These are phyloP conservation scores for Rhizoctonia solani DNA, from an alignment of 1,284 basidiomycete genomes.

Conservation along the genomic window DNA sequence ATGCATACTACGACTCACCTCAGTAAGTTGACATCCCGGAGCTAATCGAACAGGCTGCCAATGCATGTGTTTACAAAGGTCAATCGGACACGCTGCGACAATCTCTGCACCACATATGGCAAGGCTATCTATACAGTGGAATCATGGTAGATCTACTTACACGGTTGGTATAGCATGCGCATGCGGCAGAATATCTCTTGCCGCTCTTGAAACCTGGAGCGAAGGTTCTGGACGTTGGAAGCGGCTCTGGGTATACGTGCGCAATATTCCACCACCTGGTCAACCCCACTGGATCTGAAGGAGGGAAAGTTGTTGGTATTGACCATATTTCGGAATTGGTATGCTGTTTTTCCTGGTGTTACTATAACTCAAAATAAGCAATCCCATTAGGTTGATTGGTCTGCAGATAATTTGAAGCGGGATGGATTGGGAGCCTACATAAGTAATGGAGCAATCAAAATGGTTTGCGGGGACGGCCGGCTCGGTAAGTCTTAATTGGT, in stretches of 20 bases:
- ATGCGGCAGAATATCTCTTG: slow-evolving; percentile 74
- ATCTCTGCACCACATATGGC: slow-evolving; percentile 93
- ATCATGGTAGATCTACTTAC: slow-evolving; percentile 5
- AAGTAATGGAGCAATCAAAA: slow-evolving; percentile 50
- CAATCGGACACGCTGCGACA: slow-evolving; percentile 80
- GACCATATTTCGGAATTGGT: slow-evolving; percentile 84
- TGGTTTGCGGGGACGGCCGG: slow-evolving; percentile 82
- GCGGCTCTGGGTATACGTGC: slow-evolving; percentile 76
- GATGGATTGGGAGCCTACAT: slow-evolving; percentile 58
- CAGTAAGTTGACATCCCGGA: slow-evolving; percentile 54
- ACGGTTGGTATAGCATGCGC: slow-evolving; percentile 64
- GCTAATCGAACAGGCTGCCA: neutral
- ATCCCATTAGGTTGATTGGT: slow-evolving; percentile 61
- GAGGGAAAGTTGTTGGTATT: slow-evolving; percentile 78
- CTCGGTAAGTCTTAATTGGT: slow-evolving; percentile 53
- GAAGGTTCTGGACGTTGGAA: slow-evolving; percentile 79
- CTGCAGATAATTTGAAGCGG: slow-evolving; percentile 65
- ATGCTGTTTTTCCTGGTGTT: neutral
- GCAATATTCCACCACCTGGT: slow-evolving; percentile 81
- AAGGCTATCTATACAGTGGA: slow-evolving; percentile 22
- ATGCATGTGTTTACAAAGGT: slow-evolving; percentile 48
- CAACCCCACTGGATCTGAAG: slow-evolving; percentile 48
- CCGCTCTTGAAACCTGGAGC: slow-evolving; percentile 70
- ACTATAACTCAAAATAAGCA: no score
- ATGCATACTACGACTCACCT: slow-evolving; percentile 80